These are phyloP conservation scores for Tricholoma matsutake DNA, from an alignment of 768 basidiomycete species.

Conservation along the genomic window DNA sequence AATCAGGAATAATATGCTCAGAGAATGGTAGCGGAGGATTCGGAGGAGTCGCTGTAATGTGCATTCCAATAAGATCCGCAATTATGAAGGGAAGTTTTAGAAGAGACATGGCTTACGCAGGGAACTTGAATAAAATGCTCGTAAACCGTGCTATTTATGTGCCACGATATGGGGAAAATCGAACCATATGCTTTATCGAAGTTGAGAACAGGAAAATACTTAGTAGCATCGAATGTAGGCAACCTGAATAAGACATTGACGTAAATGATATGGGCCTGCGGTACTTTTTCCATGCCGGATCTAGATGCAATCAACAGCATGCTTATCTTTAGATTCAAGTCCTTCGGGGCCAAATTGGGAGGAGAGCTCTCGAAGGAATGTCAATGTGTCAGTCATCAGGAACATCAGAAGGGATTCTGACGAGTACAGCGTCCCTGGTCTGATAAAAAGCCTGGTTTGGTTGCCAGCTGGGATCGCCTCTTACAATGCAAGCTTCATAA, in stretches of 20 bases:
- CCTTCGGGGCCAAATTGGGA: conserved; percentile 2
- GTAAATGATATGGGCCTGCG: conserved; percentile 1
- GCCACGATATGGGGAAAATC: not conserved
- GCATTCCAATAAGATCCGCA: conserved; percentile 34
- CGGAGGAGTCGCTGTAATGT: conserved; percentile 34
- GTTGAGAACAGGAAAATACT: not conserved
- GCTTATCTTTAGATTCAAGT: not conserved
- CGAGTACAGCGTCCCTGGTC: not conserved
- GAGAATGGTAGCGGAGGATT: conserved; percentile 24
- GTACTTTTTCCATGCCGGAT: conserved; percentile 15
- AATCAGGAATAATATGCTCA: conserved; percentile 29
- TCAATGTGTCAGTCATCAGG: not conserved
- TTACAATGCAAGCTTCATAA: not conserved
- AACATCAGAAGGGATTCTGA: not conserved
- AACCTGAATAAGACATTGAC: not conserved
- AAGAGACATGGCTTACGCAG: conserved; percentile 17
- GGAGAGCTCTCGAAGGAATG: not conserved
- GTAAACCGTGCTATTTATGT: not conserved
- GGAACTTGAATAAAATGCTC: not conserved
- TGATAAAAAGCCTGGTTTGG: not conserved
- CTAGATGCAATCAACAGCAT: conserved; percentile 5
- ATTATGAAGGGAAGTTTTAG: conserved; percentile 35
- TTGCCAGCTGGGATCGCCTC: not conserved
- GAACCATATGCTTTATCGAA: not conserved
- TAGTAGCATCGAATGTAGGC: not conserved